Evolutionary conservation across 2,329 filamentous ascomycete genomes (phyloP), one percentile per base, ranked within the genome.

Genomic region (Trichoderma asperellum): DNA sequence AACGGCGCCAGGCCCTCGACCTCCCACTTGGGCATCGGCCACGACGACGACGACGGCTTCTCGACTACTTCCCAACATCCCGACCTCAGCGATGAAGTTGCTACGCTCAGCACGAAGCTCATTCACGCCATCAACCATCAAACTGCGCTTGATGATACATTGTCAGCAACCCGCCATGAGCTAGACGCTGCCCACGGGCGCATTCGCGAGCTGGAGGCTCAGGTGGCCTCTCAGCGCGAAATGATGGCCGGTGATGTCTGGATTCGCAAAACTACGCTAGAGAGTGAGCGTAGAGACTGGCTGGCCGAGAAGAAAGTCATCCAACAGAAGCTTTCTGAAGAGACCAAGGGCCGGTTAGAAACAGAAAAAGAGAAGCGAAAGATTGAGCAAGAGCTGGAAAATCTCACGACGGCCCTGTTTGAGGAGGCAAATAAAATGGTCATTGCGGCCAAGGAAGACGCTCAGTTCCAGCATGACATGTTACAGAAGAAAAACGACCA

Each of bases 361-460:
- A 87, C 87, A 12, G 91, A 94, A 76, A 89, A 88, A 78, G 92
- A 93, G 68, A 97, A 96, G 83, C 92, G 91, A 79, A 90, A 90
- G 72, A 97, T 97, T 35, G 96, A 99, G 79, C 90, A 92, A 74
- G 96, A 99, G 80, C 83, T 99, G 57, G 96, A 98, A 81, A 92
- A 89, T 64, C 81, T 99, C 72, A 98, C 96, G 0, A 90, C 93
- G 1, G 94, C 93, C 34, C 86, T 99, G n/a, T 99, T 99, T 72
- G 94, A 98, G 77, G 95, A 99, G 83, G 96, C 96, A 61, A 98
- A 99, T 82, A 94, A 92, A 85, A 98, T 99, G 95, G 96, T 99
- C 64, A 92, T 95, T 52, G 78, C 75, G 18, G 95, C 95, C 47
- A 93, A 97, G 76, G 93, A 94, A 78, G 93, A 97, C 71, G 94